These are phyloP conservation scores for Gilbertella persicaria DNA, from an alignment of 371 early-diverging fungal genomes.

Conservation along the genomic window DNA sequence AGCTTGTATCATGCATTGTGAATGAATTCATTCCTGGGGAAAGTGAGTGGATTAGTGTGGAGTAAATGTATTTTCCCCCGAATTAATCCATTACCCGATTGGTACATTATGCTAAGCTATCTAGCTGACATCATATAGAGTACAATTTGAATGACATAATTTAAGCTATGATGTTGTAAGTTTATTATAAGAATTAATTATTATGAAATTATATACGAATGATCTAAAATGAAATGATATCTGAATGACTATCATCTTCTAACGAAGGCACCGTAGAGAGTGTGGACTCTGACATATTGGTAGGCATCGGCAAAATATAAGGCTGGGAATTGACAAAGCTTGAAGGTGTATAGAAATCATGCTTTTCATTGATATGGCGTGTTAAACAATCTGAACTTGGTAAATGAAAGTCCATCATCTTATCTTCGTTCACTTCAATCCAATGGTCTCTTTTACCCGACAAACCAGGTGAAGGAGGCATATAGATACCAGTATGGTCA, in stretches of 20 bases:
- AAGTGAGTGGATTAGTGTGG: too few species aligned
- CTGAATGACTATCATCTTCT: slow-evolving; percentile 10
- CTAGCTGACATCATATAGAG: too few species aligned
- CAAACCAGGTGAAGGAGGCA: slow-evolving; percentile 41
- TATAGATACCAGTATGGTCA: slow-evolving; percentile 34
- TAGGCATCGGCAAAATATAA: slow-evolving; percentile 14
- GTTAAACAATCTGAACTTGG: slow-evolving; percentile 40
- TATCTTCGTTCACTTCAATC: slow-evolving; percentile 26
- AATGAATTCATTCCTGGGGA: too few species aligned
- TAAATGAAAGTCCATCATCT: slow-evolving; percentile 31
- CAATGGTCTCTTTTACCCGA: slow-evolving; percentile 34
- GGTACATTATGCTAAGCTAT: too few species aligned
- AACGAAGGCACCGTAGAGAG: slow-evolving; percentile 20
- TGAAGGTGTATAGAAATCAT: slow-evolving; percentile 42
- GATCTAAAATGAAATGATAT: background rate
- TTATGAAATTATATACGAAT: background rate
- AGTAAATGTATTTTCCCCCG: too few species aligned
- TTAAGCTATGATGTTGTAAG: too few species aligned
- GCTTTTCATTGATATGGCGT: slow-evolving; percentile 23
- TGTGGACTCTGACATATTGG: slow-evolving; percentile 16
- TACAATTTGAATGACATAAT: too few species aligned
- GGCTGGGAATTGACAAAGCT: slow-evolving; percentile 20
- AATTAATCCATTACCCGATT: too few species aligned
- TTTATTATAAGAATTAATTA: too few species aligned
- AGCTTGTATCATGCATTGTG: too few species aligned